Evolutionary conservation across 1,284 basidiomycete species (phyloP), one percentile per base, ranked within the genome.

Genomic region (Termitomyces sp.): DNA sequence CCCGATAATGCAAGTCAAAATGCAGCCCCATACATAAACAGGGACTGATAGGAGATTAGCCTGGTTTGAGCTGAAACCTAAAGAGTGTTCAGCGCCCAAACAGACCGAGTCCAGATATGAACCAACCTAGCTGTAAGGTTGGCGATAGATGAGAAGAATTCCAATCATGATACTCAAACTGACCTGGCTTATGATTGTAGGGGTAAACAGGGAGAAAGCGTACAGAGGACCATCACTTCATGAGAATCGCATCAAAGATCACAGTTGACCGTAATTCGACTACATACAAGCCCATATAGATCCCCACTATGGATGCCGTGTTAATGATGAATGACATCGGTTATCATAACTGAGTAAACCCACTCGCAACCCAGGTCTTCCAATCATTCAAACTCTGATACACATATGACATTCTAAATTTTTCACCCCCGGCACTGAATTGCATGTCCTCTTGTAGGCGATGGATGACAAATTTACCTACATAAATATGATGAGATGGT

Each of bases 331-430:
- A 57, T 9, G 12, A n/a, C 43, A 47, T 54, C 26, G 42, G 26
- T 17, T 43, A n/a, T 31, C 43, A 12, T 34, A 6, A 36, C 34
- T 7, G 21, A 41, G 40, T 24, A 77, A 64, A 63, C 61, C 64
- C 73, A 85, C 84, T 85, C 10, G 77, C 81, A 15, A 86, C 60
- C 80, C 84, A 90, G 0, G 84, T 88, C 71, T 90, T 90, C 83
- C 83, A 85, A 62, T 90, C 88, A 8, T 68, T 62, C 55, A 88
- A 66, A 60, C 83, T 85, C 58, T 81, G 70, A 70, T 69, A 75
- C 26, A 90, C 76, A 62, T 84, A 83, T 60, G 74, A 75, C 73
- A 73, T 75, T 50, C 68, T 73, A 57, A 88, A 79, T 41, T 68
- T 68, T 68, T 90, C 87, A n/a, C 87, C 87, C 1, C 76, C 82